phyloP scores from a whole-genome alignment of 345 rosid genomes.

The Euphorbia lathyris region DNA sequence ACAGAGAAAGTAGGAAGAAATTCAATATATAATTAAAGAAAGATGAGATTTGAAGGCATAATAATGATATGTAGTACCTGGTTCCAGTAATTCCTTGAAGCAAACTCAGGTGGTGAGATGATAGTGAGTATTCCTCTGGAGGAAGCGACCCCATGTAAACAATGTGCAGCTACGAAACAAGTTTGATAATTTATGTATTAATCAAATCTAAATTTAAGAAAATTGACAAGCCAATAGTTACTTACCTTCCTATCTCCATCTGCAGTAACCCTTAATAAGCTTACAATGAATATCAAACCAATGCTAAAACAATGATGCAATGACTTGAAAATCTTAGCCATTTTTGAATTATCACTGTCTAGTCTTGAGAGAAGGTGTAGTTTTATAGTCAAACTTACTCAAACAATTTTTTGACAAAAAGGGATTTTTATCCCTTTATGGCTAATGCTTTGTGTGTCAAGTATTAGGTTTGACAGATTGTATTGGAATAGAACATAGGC shows the following conservation, averaged over 20 bases:
- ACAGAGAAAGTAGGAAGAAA: neutral
- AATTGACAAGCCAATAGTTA: neutral
- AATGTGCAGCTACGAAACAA: conserved; percentile 24
- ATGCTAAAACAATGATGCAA: neutral
- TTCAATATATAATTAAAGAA: neutral
- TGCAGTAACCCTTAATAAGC: neutral
- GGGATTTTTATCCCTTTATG: no score
- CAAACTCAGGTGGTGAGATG: conserved; percentile 29
- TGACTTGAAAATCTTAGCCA: neutral
- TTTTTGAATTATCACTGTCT: neutral
- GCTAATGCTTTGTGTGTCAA: no score
- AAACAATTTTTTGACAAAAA: neutral
- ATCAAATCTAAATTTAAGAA: neutral
- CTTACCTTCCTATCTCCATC: conserved; percentile 3
- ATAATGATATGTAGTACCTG: conserved; percentile 7
- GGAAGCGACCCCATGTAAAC: conserved; percentile 49
- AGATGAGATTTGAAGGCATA: neutral
- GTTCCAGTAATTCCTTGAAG: conserved; percentile 16
- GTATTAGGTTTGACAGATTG: no score
- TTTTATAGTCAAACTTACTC: neutral
- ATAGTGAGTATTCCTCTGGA: conserved; percentile 11
- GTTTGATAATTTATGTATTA: neutral
- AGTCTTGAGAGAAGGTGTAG: neutral
- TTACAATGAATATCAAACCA: neutral
- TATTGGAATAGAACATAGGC: no score